Base-by-base conservation (phyloP, 2,329 filamentous ascomycete species). In the Chlorencoelia australis region DNA sequence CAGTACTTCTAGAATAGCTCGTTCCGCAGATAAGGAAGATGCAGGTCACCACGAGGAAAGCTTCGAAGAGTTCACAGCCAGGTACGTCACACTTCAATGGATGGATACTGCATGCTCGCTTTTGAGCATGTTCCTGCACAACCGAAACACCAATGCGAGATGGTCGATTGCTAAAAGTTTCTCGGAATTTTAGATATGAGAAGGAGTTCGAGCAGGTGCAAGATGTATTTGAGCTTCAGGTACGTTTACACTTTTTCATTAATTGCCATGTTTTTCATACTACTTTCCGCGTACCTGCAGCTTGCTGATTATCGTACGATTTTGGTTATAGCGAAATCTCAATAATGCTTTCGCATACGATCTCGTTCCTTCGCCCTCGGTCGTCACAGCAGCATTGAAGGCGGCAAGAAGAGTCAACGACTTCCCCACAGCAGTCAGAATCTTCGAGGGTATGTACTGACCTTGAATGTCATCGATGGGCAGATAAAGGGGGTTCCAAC, bases 261-360 rank as follows among this genome's bases (percentile, higher is more conserved):
- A 16, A 19, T 29, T 21, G 31, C 14, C 24, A 15, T 19, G 16
- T 17, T 22, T 33, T 28, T 18, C 10, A 29, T 21, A 19, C 26
- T 32, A n/a, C n/a, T n/a, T n/a, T n/a, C n/a, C 26, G 29, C 28
- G 27, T 45, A 28, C 31, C 33, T 40, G 32, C 37, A 40, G 38
- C 39, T 47, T 45, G 40, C 47, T 50, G 40, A 50, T 45, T 37
- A 49, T 50, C 39, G 37, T 53, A 44, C 35, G 39, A 47, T 47
- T 9, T 41, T 26, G 22, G 10, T 27, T 26, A 48, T 59, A 87
- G 75, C 84, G 87, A 66, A 94, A 94, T 72, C 74, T 94, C 60
- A 98, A 98, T 81, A 98, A 98, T 71, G 89, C 87, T 62, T 98
- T 98, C 69, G 91, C 91, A 60, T 98, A 98, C 80, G 91, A 98